Base-by-base conservation (phyloP, 2,329 filamentous ascomycete genomes). In the Teratosphaeria viscida region DNA sequence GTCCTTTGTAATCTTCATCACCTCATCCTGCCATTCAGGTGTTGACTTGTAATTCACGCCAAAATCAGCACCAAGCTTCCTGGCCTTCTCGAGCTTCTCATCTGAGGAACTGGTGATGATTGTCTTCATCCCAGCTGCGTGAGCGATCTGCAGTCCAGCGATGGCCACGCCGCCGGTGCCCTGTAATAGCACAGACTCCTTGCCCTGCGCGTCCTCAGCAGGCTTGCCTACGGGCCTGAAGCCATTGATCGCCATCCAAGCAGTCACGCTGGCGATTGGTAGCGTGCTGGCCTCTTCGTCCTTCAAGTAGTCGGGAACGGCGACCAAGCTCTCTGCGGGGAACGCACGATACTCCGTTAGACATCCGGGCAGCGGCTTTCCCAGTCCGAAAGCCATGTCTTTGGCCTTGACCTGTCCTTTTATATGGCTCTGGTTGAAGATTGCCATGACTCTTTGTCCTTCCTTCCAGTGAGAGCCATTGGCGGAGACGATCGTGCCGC, bases 371-470 rank as follows among this genome's bases (percentile, higher is more conserved):
- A 83, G 74, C 0, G 85, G 86, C 2, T 84, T 74, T 3, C 87
- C 86, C 12, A 88, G 73, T 0, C 85, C 84, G 3, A 76, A 78
- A 0, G 73, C 73, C 70, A 88, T 76, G 64, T 85, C 77, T 19
- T 76, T 74, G 57, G 79, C 79, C 27, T 77, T 76, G 60, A 87
- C 75, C 68, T 85, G 82, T n/a, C 85, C 85, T 3, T 77, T 79
- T 57, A 84, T 73, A 66, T 80, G 77, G n/a, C 75, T 76, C 32
- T 77, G 76, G 34, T 81, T 81, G 72, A 88, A 89, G 57, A 82
- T 87, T 23, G 81, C 81, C 59, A 87, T 78, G 47, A 90, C 86
- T n/a, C 85, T 82, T 60, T 87, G 82, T 60, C 86, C 85, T 16
- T 75, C 72, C 58, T 78, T 76, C 75, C 82, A 82, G 5, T 74